Conservation (phyloP, 441 rosid species). For the Mallotus japonicus region DNA sequence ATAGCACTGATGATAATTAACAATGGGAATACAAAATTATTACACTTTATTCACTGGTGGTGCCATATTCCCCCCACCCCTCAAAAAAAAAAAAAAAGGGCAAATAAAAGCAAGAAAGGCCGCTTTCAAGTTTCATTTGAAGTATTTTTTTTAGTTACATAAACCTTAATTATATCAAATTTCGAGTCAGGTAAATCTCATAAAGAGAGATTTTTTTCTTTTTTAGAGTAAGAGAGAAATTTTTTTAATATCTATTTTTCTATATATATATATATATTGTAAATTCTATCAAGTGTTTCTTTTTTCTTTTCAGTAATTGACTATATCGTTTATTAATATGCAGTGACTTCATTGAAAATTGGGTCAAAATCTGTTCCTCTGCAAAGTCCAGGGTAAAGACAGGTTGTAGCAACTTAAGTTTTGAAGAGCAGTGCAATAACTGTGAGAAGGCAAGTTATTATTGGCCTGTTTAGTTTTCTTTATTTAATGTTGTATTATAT, state of each 20-base stretch:
- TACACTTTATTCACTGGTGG: constrained; percentile 1
- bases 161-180: too few relatives aligned
- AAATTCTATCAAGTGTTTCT: neutral
- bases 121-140: neutral
- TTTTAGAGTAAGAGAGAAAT: too few relatives aligned
- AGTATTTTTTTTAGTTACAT: too few relatives aligned
- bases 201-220: too few relatives aligned
- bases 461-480: neutral
- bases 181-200: too few relatives aligned
- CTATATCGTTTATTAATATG: constrained; percentile 14
- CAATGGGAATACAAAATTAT: neutral
- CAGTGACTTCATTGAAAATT: constrained; percentile 86
- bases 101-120: constrained; percentile 12
- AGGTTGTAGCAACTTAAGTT: constrained; percentile 34
- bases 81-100: neutral
- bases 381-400: constrained; percentile 74
- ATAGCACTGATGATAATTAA: neutral
- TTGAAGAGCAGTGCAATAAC: constrained; percentile 59
- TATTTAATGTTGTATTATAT: neutral
- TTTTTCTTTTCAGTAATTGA: neutral
- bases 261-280: neutral
- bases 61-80: constrained; percentile 29
- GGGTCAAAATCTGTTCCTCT: constrained; percentile 74
- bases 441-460: constrained; percentile 72
- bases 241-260: too few relatives aligned